Base-by-base conservation (phyloP, 1,284 basidiomycete species). In the Salmacisia buchloeana region DNA sequence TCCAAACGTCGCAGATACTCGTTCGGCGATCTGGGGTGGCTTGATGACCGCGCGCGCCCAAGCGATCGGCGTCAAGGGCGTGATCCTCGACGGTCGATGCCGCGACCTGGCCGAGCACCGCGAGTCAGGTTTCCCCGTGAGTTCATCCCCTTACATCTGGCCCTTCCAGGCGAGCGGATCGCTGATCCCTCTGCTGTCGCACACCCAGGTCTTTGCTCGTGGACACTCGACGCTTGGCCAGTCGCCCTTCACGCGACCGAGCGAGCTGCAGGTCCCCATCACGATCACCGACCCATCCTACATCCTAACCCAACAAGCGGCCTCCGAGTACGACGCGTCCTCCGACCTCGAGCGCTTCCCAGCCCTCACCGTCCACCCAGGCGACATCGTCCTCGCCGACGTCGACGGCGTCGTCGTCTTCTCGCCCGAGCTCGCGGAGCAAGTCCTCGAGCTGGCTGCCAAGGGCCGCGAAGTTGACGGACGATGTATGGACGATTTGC, bases 21-120 rank as follows among this genome's bases (percentile, higher is more conserved):
- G 89, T 78, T 92, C 89, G 69, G 91, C 91, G 0, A 88, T 91
- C 0, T 93, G 92, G 89, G 92, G 92, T 7, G 92, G 92, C 2
- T 84, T 94, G 35, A 92, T 94, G 90, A 88, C 90, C 1, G 88
- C 89, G 0, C 88, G 91, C 18, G 91, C 92, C 0, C 85, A 87
- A 73, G 82, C 85, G 13, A 85, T 87, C 45, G 85, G 84, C 25
- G 87, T 87, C 3, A 81, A 83, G 18, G 92, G 90, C 5, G 89
- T 90, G 36, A 83, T 94, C 57, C 87, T 94, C 61, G 81, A 82
- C 57, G 92, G 92, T 1, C 85, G 90, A 12, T 91, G 89, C 81
- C 85, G 92, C 68, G 92, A 94, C 80, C 78, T 92, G 12, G 82
- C 83, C 2, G 92, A 94, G 80, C 89, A 91, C 71, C 84, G 87